Conservation (phyloP, 1,284 basidiomycete genomes). For the Microbotryum violaceum region DNA sequence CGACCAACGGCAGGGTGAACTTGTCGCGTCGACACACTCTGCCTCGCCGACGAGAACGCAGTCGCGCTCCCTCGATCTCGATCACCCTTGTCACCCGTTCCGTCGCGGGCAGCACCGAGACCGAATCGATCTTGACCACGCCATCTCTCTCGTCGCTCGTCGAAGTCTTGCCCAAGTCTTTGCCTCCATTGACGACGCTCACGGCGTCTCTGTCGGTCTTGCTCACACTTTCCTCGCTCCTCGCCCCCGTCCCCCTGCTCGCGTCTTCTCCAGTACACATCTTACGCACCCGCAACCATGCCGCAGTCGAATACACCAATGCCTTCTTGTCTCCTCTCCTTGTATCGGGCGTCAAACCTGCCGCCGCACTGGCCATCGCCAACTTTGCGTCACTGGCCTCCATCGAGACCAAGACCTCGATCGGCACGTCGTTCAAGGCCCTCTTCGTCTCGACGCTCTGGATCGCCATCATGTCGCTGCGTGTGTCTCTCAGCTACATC, state of each 20-base stretch:
- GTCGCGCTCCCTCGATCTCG: conserved; percentile 5
- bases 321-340: conserved; percentile 18
- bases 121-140: neutral
- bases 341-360: neutral
- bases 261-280: conserved; percentile 16
- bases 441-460: conserved; percentile 62
- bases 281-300: neutral
- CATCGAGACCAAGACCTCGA: neutral
- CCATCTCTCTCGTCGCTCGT: neutral
- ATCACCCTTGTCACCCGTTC: neutral
- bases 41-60: conserved; percentile 5
- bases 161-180: neutral
- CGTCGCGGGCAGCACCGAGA: neutral
- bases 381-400: conserved; percentile 6
- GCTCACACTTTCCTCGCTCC: conserved; percentile 1
- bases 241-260: neutral
- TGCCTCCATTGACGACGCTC: no score
- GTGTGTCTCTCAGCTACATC: conserved; percentile 58
- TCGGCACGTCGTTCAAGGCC: neutral
- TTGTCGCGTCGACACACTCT: conserved; percentile 19
- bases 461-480: conserved; percentile 76
- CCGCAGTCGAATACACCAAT: conserved; percentile 3
- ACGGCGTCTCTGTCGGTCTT: neutral
- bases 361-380: neutral
- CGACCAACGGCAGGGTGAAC: neutral